phyloP scores from a whole-genome alignment of 2,329 filamentous ascomycete genomes.

The Aureobasidium pullulans region DNA sequence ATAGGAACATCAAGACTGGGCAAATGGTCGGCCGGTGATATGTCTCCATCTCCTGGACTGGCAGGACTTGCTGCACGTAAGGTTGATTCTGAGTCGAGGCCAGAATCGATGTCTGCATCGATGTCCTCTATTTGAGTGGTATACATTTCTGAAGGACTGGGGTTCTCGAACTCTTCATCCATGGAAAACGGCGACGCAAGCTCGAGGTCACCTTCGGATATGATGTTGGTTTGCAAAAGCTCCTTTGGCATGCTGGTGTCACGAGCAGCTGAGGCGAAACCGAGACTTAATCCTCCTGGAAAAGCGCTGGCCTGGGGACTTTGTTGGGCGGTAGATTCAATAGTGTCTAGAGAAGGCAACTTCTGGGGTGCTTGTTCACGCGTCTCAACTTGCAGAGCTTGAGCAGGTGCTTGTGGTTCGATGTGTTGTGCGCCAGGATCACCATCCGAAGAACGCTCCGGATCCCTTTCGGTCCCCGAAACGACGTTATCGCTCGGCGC shows the following conservation, averaged over 20 bases:
- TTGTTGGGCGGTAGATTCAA: background rate
- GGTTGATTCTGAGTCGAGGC: slow-evolving; percentile 8
- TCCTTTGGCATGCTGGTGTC: background rate
- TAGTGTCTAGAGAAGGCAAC: background rate
- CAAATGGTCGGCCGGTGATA: background rate
- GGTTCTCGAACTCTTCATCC: slow-evolving; percentile 11
- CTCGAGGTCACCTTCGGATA: background rate
- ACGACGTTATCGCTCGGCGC: slow-evolving; percentile 29
- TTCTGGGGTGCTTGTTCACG: background rate
- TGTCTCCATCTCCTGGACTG: background rate
- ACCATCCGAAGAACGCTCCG: background rate
- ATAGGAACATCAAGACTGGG: slow-evolving; percentile 16
- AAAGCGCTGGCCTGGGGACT: background rate
- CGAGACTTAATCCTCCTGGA: slow-evolving; percentile 5
- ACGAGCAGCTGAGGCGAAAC: background rate
- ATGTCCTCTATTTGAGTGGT: slow-evolving; percentile 13
- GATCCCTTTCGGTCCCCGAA: background rate
- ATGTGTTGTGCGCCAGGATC: background rate
- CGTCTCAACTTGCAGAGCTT: background rate
- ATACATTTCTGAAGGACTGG: background rate
- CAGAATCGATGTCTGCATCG: slow-evolving; percentile 13
- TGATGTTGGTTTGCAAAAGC: background rate
- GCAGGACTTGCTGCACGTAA: slow-evolving; percentile 6
- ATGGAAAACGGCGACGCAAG: slow-evolving; percentile 14
- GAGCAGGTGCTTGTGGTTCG: background rate